A percentile compares a stretch with the other conserved stretches of the same genome.
phyloP scores from a whole-genome alignment of 2,329 filamentous ascomycete species.

The Pyricularia grisea region DNA sequence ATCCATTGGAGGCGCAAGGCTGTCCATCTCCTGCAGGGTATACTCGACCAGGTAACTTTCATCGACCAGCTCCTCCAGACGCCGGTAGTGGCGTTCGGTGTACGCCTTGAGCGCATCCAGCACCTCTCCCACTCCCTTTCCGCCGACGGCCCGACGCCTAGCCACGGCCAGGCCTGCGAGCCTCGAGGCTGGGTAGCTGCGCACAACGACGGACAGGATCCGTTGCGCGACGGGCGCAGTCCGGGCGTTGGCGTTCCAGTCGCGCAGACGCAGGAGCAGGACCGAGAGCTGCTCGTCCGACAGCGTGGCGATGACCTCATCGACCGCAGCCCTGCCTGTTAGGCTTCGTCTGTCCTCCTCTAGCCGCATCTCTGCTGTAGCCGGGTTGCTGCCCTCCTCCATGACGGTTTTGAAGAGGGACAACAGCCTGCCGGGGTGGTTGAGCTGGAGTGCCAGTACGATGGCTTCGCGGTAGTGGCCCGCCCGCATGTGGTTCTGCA shows the following conservation, averaged over 20 bases:
- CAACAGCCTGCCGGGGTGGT: conserved; percentile 83
- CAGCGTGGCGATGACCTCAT: conserved; percentile 70
- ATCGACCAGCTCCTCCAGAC: conserved; percentile 82
- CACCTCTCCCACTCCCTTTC: conserved; percentile 63
- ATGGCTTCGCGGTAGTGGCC: conserved; percentile 91
- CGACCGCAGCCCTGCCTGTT: conserved; percentile 60
- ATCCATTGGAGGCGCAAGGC: conserved; percentile 36
- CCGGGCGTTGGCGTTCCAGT: conserved; percentile 96
- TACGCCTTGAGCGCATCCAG: conserved; percentile 82
- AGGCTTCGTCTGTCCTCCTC: conserved; percentile 31
- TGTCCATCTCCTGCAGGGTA: conserved; percentile 88
- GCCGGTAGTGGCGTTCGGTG: conserved; percentile 84
- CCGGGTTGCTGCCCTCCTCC: conserved; percentile 35
- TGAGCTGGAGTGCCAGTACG: conserved; percentile 81
- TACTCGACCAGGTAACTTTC: conserved; percentile 94
- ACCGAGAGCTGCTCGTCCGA: conserved; percentile 79
- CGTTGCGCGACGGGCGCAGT: conserved; percentile 79
- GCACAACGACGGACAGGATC: conserved; percentile 70
- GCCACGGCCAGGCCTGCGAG: conserved; percentile 61
- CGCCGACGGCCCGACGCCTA: conserved; percentile 26
- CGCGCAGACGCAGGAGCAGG: conserved; percentile 71
- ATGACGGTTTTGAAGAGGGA: conserved; percentile 76
- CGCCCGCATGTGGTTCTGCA: conserved; percentile 84
- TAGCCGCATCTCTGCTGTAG: not conserved
- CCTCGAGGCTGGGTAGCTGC: conserved; percentile 69